These are phyloP conservation scores for Litchi chinensis DNA, from an alignment of 345 rosid species.

Conservation along the genomic window DNA sequence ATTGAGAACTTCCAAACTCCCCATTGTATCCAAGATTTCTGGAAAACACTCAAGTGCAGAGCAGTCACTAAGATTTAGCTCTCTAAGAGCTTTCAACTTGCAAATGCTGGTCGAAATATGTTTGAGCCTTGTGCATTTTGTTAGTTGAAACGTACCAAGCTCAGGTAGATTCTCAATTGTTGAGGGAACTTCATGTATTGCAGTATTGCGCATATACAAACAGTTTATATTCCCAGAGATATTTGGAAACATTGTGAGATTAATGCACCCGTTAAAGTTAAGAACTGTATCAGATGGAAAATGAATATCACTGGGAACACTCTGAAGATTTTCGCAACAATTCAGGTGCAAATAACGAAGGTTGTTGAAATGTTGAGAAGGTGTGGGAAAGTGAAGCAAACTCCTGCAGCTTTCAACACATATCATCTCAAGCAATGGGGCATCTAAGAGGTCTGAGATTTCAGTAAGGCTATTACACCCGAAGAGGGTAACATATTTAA, in stretches of 20 bases:
- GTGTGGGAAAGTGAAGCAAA: too few relatives aligned
- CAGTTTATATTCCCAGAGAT: slow-evolving; percentile 21
- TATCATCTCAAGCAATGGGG: too few relatives aligned
- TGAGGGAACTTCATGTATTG: slow-evolving; percentile 33
- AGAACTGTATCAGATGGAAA: too few relatives aligned
- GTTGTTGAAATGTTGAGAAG: too few relatives aligned
- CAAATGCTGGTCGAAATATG: slow-evolving; percentile 30
- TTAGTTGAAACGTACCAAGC: slow-evolving; percentile 24
- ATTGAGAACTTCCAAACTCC: background rate
- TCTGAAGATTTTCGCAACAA: too few relatives aligned
- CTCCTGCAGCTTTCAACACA: too few relatives aligned
- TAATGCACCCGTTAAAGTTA: too few relatives aligned
- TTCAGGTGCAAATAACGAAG: too few relatives aligned
- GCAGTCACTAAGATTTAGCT: slow-evolving; percentile 26
- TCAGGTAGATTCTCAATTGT: slow-evolving; percentile 22
- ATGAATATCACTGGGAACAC: too few relatives aligned
- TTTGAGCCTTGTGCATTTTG: slow-evolving; percentile 31
- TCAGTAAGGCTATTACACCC: too few relatives aligned
- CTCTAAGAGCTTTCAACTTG: slow-evolving; percentile 28
- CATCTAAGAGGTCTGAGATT: too few relatives aligned
- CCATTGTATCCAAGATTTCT: slow-evolving; percentile 25
- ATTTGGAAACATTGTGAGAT: slow-evolving; percentile 21
- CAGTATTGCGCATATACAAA: slow-evolving; percentile 21
- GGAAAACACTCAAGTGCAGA: slow-evolving; percentile 37
- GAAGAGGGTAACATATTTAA: too few relatives aligned